phyloP scores from a whole-genome alignment of 257 asterid genomes.

The Nicotiana obtusifolia region DNA sequence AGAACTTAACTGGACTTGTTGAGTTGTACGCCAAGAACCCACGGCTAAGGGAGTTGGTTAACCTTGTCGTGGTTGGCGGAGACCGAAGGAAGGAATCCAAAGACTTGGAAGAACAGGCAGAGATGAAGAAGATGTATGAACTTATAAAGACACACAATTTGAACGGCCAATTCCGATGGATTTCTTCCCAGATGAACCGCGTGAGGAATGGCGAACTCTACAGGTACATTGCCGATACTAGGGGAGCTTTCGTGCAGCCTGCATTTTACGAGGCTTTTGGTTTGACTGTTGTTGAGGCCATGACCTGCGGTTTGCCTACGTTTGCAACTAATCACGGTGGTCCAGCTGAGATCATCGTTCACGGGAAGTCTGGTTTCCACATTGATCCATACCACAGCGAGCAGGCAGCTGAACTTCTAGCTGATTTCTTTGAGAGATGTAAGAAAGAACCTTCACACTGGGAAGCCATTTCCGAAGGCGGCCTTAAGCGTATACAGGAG shows the following conservation, averaged over 20 bases:
- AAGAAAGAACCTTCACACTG: conserved; percentile 62
- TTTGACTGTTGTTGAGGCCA: conserved; percentile 92
- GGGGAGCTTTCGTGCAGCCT: conserved; percentile 86
- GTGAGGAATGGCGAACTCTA: conserved; percentile 93
- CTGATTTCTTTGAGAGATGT: conserved; percentile 66
- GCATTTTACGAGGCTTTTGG: conserved; percentile 98
- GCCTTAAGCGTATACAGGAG: conserved; percentile 77
- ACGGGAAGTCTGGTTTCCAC: conserved; percentile 92
- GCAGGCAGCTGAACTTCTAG: conserved; percentile 61
- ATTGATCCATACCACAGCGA: conserved; percentile 88
- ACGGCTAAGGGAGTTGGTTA: conserved; percentile 60
- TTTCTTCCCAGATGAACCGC: conserved; percentile 97
- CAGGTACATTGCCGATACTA: conserved; percentile 79
- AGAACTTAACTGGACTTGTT: conserved; percentile 84
- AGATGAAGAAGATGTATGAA: conserved; percentile 87
- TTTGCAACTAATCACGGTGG: conserved; percentile 89
- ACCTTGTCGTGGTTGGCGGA: conserved; percentile 92
- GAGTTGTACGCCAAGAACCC: conserved; percentile 86
- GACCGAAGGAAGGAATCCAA: conserved; percentile 88
- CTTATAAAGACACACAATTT: conserved; percentile 65
- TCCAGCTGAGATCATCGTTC: conserved; percentile 87
- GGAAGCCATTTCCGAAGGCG: conserved; percentile 64
- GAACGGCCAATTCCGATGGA: conserved; percentile 93
- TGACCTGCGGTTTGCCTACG: conserved; percentile 95
- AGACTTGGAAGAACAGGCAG: conserved; percentile 90